Base-by-base conservation (phyloP, 768 basidiomycete genomes). In the Floccularia luteovirens region DNA sequence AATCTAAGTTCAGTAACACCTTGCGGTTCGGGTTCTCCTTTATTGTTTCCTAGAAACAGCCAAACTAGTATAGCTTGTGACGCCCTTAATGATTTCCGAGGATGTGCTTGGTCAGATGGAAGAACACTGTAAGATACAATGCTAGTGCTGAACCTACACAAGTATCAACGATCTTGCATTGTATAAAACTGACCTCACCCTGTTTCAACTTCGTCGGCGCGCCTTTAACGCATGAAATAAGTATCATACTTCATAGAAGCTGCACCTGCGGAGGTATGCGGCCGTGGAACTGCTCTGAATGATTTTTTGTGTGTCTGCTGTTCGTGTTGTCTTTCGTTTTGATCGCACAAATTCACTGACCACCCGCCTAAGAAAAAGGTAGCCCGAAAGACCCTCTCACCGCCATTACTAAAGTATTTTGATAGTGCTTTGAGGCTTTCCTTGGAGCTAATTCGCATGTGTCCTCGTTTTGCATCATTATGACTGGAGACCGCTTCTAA, bases 401-500 rank as follows among this genome's bases (percentile, higher is more conserved):
- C 72, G 2, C 75, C 75, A 12, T 72, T 70, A 37, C 75, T 75
- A 48, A 98, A 99, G 58, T 94, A 76, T 32, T 64, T 67, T 39
- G 82, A 84, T 24, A 98, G 73, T 4, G 75, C 74, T 43, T 80
- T 81, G 41, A 98, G 61, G 12, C 91, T 87, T 45, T 90, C 87
- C 55, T 92, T 94, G 0, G 88, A 59, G 38, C 77, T 75, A 35
- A 84, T 71, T 42, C 73, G 74, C 31, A 85, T 62, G 49, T 78
- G 77, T 4, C 82, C 82, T 0, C 79, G 76, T 23, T 60, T 69
- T 3, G 64, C 63, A 5, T 72, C 65, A 48, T 89, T 78, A 43
- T 88, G 80, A 0, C 90, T 90, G 0, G 82, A 86, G n/a, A 98
- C 74, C 2, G 82, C 82, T 53, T 92, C 88, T 93, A 93, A 98